These are phyloP conservation scores for Aspergillus conjunctus DNA, from an alignment of 495 filamentous ascomycete species.

Conservation along the genomic window DNA sequence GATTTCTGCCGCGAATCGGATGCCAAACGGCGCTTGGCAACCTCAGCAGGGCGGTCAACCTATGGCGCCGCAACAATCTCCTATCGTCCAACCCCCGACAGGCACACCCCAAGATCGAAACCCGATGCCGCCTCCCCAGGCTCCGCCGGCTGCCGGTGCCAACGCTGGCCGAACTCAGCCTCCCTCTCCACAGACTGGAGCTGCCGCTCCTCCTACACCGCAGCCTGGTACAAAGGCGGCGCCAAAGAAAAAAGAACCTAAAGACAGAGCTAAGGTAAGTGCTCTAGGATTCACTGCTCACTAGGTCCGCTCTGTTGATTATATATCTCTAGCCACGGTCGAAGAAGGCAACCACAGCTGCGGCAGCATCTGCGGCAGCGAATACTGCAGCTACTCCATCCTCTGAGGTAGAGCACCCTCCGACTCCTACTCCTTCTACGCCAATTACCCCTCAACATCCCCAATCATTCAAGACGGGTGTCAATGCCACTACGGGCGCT, in stretches of 20 bases:
- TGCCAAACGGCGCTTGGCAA: constrained; percentile 58
- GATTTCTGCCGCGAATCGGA: constrained; percentile 51
- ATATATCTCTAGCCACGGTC: constrained; percentile 37
- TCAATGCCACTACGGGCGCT: constrained; percentile 49
- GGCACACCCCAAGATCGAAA: constrained; percentile 75
- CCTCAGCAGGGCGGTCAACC: constrained; percentile 60
- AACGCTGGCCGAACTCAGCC: constrained; percentile 67
- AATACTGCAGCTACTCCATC: constrained; percentile 69
- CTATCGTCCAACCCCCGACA: constrained; percentile 57
- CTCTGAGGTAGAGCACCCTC: constrained; percentile 71
- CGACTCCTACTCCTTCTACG: constrained; percentile 78
- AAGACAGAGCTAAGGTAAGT: constrained; percentile 76
- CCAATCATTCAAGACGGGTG: constrained; percentile 60
- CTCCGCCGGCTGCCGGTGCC: constrained; percentile 63
- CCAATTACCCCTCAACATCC: constrained; percentile 83
- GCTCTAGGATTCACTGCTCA: constrained; percentile 10
- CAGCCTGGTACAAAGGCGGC: constrained; percentile 73
- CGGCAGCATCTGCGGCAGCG: constrained; percentile 57
- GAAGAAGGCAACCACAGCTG: constrained; percentile 59
- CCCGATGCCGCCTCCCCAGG: constrained; percentile 88
- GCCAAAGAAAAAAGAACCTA: constrained; percentile 83
- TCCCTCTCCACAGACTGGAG: constrained; percentile 74
- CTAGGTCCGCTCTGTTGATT: constrained; percentile 23
- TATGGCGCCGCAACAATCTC: constrained; percentile 62
- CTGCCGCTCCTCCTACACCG: constrained; percentile 84